These are phyloP conservation scores for Phylloporus arenicola DNA, from an alignment of 768 basidiomycete species.

Conservation along the genomic window DNA sequence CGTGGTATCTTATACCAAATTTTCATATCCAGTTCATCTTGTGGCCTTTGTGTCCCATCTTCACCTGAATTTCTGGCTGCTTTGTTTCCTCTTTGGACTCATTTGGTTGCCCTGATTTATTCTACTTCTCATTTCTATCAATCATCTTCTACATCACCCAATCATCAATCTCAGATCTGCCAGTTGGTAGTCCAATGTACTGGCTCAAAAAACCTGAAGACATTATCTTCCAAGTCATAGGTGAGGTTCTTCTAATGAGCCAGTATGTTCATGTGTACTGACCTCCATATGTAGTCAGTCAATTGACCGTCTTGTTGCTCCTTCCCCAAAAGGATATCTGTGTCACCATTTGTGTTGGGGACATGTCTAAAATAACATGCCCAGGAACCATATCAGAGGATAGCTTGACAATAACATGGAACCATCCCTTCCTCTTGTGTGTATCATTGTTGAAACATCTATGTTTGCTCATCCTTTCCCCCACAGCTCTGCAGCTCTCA, in stretches of 20 bases:
- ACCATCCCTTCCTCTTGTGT: neutral
- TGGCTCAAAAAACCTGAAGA: neutral
- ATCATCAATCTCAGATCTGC: neutral
- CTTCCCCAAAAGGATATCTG: neutral
- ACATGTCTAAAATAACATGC: neutral
- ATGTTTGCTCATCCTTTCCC: neutral
- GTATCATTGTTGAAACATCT: too few relatives aligned
- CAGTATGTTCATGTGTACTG: neutral
- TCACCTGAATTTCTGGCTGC: too few relatives aligned
- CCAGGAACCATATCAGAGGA: neutral
- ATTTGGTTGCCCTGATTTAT: neutral
- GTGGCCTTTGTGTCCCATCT: too few relatives aligned
- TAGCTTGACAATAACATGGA: neutral
- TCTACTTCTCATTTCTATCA: neutral
- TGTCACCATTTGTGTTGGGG: neutral
- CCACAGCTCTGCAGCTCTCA: neutral
- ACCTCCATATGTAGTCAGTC: neutral
- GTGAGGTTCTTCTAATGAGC: neutral
- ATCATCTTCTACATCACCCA: neutral
- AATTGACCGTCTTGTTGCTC: neutral
- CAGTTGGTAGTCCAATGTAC: neutral
- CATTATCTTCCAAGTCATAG: neutral
- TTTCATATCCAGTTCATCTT: too few relatives aligned
- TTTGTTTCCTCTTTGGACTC: neutral
- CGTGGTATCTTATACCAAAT: too few relatives aligned